Conservation (phyloP, 176 grass and related monocot genomes). For the Oryza longistaminata region DNA sequence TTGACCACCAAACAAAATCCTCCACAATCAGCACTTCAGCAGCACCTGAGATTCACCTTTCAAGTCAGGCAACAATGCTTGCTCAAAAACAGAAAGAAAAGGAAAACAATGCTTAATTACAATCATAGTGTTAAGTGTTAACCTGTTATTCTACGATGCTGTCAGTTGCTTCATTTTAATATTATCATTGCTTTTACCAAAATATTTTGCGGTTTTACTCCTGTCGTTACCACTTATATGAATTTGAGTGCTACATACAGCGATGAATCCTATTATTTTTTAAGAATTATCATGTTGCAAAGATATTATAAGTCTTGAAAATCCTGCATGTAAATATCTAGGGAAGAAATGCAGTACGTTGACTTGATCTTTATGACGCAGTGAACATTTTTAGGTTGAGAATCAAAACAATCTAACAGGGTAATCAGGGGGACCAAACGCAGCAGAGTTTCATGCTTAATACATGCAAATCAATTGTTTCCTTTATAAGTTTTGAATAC, state of each 20-base stretch:
- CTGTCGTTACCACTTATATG: neutral
- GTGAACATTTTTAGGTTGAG: neutral
- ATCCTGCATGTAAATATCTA: neutral
- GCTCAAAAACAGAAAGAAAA: neutral
- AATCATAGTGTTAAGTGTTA: neutral
- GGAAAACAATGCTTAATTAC: neutral
- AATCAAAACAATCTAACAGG: neutral
- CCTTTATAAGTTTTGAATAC: neutral
- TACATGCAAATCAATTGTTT: neutral
- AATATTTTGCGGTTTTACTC: neutral
- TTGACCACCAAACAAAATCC: slow-evolving; percentile 48
- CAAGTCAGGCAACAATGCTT: neutral
- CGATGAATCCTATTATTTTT: neutral
- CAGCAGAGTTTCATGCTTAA: neutral
- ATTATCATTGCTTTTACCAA: neutral
- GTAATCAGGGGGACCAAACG: neutral
- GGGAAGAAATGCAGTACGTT: neutral
- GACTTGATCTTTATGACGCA: neutral
- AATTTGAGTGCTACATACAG: neutral
- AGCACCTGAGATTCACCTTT: slow-evolving; percentile 20
- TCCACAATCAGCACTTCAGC: slow-evolving; percentile 30
- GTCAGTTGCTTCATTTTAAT: neutral
- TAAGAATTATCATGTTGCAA: neutral
- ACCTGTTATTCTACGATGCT: neutral
- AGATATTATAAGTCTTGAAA: neutral